Conservation (phyloP, 2,329 filamentous ascomycete genomes). For the Decorospora gaudefroyi region DNA sequence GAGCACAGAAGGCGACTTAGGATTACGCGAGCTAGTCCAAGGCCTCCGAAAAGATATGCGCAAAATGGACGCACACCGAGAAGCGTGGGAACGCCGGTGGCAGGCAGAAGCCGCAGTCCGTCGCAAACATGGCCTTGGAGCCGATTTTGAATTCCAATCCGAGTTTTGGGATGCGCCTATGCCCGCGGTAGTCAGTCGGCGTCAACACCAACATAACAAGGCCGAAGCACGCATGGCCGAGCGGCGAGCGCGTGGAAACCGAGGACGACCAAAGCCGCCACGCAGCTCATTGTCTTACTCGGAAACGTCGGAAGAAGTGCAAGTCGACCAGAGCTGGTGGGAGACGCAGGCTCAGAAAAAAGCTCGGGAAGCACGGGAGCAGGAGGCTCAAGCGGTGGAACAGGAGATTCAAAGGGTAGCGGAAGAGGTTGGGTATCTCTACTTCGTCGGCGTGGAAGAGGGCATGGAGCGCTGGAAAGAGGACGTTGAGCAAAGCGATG, state of each 20-base stretch:
- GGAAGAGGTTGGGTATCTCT: constrained; percentile 36
- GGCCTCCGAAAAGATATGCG: constrained; percentile 10
- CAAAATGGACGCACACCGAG: constrained; percentile 8
- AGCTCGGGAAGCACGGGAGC: constrained; percentile 11
- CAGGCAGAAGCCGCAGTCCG: constrained; percentile 29
- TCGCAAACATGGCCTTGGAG: constrained; percentile 26
- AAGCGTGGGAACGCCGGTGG: constrained; percentile 17
- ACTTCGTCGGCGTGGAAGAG: constrained; percentile 26
- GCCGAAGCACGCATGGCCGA: constrained; percentile 13
- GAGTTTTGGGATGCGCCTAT: constrained; percentile 30
- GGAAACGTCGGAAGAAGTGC: constrained; percentile 23
- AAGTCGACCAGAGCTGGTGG: constrained; percentile 13
- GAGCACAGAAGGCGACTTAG: neutral
- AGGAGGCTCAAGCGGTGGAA: constrained; percentile 18
- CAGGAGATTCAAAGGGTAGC: constrained; percentile 20
- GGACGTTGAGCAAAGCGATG: constrained; percentile 25
- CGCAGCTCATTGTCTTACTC: constrained; percentile 31
- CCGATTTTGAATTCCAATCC: constrained; percentile 16
- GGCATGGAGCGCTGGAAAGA: constrained; percentile 20
- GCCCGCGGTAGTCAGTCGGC: constrained; percentile 10
- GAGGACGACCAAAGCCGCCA: constrained; percentile 14
- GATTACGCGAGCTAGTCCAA: constrained; percentile 18
- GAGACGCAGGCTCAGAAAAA: constrained; percentile 8
- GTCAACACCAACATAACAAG: constrained; percentile 4
- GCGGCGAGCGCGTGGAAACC: constrained; percentile 22